Evolutionary conservation across 73 alveolate species (phyloP).

Genomic region (Symbiodinium pilosum): DNA sequence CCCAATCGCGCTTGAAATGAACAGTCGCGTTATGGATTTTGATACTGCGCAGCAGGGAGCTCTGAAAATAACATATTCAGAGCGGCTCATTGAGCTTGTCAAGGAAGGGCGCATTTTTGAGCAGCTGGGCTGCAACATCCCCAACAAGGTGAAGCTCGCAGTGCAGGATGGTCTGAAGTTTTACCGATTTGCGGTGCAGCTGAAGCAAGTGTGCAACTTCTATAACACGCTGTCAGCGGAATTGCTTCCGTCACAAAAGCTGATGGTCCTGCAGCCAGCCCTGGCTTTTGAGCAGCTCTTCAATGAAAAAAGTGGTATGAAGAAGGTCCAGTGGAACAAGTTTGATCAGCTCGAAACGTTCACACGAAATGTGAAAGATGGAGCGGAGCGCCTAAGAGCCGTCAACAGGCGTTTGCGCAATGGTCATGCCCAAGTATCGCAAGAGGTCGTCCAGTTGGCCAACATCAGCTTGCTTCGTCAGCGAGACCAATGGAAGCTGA

Average conservation of each 20-base stretch:
- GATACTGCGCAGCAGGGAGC: conserved; percentile 94
- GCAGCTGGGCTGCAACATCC: conserved; percentile 78
- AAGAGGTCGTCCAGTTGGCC: conserved; percentile 68
- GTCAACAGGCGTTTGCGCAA: conserved; percentile 76
- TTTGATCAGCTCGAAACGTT: conserved; percentile 79
- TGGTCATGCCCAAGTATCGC: conserved; percentile 62
- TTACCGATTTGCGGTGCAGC: conserved; percentile 95
- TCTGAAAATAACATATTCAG: conserved; percentile 65
- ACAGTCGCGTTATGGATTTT: conserved; percentile 92
- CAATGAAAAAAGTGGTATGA: conserved; percentile 93
- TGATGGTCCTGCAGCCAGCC: conserved; percentile 95
- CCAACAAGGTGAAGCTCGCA: conserved; percentile 47
- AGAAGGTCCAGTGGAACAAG: conserved; percentile 84
- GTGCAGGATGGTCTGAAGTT: conserved; percentile 91
- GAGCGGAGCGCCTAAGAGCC: conserved; percentile 81
- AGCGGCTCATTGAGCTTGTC: conserved; percentile 84
- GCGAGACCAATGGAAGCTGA: conserved; percentile 93
- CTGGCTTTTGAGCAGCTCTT: conserved; percentile 94
- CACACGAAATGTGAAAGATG: conserved; percentile 85
- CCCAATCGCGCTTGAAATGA: conserved; percentile 84
- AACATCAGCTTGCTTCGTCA: conserved; percentile 91
- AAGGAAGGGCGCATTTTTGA: conserved; percentile 79
- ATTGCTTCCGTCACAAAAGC: conserved; percentile 80
- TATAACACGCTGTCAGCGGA: conserved; percentile 30
- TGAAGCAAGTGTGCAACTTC: conserved; percentile 62